Evolutionary conservation across 306 rosid genomes (phyloP).

Genomic region (Gastrolobium villosum): DNA sequence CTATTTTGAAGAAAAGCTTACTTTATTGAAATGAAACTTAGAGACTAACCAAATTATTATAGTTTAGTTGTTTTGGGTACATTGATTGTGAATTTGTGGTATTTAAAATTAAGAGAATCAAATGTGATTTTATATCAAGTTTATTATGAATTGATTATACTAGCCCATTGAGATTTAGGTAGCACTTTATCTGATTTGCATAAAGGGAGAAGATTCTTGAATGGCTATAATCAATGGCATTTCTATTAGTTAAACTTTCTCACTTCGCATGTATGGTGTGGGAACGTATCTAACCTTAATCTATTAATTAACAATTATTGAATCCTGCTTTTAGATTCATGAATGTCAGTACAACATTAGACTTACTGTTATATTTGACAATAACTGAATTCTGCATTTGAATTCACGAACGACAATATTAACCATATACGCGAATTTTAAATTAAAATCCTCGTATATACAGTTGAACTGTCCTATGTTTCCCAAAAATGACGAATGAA

Average conservation of each 20-base stretch:
- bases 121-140: not conserved
- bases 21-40: too few species aligned
- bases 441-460: not conserved
- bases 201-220: slow-evolving; percentile 38
- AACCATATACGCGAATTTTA: not conserved
- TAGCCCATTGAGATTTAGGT: not conserved
- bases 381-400: slow-evolving; percentile 36
- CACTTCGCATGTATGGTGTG: slow-evolving; percentile 25
- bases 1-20: too few species aligned
- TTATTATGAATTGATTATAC: not conserved
- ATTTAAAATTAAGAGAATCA: not conserved
- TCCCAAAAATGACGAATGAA: not conserved
- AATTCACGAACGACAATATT: not conserved
- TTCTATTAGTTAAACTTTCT: slow-evolving; percentile 32
- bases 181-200: slow-evolving; percentile 3
- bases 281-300: slow-evolving; percentile 35
- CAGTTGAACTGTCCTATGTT: not conserved
- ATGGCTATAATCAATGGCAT: slow-evolving; percentile 31
- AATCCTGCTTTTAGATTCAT: too few species aligned
- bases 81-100: not conserved
- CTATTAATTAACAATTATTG: not conserved
- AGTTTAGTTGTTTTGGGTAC: not conserved
- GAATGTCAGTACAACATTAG: not conserved
- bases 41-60: too few species aligned
- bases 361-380: not conserved